A percentile compares a stretch with the other conserved stretches of the same genome.
phyloP scores from a whole-genome alignment of 202 grass and related monocot species.

The Eragrostis tef region DNA sequence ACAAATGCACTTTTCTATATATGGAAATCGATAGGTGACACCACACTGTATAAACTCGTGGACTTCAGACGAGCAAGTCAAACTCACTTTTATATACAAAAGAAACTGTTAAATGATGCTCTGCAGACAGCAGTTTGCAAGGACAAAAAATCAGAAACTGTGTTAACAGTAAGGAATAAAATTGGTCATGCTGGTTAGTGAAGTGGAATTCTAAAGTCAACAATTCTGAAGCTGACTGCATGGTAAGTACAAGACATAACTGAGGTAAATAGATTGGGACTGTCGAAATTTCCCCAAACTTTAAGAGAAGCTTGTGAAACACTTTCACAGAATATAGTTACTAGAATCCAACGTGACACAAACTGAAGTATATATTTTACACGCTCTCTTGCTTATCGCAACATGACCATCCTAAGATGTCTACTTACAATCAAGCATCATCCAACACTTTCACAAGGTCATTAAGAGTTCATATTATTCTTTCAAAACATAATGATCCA shows the following conservation, averaged over 20 bases:
- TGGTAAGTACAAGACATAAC: not conserved
- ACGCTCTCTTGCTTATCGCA: not conserved
- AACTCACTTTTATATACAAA: not conserved
- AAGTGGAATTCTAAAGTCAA: not conserved
- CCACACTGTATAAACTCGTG: not conserved
- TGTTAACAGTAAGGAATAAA: not conserved
- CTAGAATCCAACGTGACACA: not conserved
- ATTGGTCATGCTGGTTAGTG: not conserved
- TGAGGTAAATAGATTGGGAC: not conserved
- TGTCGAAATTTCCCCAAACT: not conserved
- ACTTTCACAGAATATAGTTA: not conserved
- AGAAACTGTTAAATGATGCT: not conserved
- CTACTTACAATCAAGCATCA: not conserved
- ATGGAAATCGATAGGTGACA: too few species aligned
- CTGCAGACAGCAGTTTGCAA: not conserved
- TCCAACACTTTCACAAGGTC: not conserved
- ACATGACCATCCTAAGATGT: slow-evolving; percentile 4
- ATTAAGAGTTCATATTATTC: not conserved
- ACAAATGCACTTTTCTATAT: too few species aligned
- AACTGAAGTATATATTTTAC: not conserved
- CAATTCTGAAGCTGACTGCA: not conserved
- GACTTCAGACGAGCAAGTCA: not conserved
- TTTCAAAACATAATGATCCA: not conserved
- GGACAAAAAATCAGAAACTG: not conserved
- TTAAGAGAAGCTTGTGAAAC: not conserved